phyloP scores from a whole-genome alignment of 805 yeast genomes.

The Clavispora vitiphila region DNA sequence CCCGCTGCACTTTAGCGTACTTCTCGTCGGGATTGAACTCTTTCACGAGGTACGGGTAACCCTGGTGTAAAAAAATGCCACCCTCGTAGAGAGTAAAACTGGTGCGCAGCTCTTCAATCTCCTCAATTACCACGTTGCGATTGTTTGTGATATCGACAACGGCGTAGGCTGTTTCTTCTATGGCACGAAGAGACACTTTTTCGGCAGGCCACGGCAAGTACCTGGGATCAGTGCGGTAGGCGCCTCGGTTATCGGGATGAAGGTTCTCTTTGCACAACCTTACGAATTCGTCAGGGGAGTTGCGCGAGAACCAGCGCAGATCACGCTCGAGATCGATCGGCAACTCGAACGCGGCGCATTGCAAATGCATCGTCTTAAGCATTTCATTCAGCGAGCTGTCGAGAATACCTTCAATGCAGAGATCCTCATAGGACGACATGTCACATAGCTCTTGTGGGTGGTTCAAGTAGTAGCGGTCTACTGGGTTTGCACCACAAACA shows the following conservation, averaged over 20 bases:
- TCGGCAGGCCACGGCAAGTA: constrained; percentile 81
- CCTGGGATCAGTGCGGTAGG: constrained; percentile 32
- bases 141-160: constrained; percentile 85
- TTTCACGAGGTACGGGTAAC: constrained; percentile 78
- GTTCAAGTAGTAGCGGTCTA: constrained; percentile 77
- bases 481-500: constrained; percentile 78
- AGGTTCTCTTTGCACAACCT: constrained; percentile 36
- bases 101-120: constrained; percentile 82
- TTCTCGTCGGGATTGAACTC: constrained; percentile 77
- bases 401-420: constrained; percentile 34
- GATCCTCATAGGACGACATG: constrained; percentile 32
- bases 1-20: constrained; percentile 81
- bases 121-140: constrained; percentile 76
- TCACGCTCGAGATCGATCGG: constrained; percentile 59
- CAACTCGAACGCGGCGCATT: constrained; percentile 88
- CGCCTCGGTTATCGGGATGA: constrained; percentile 26
- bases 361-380: constrained; percentile 77
- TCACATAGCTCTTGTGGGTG: constrained; percentile 59
- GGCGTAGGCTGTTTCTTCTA: constrained; percentile 77
- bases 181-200: constrained; percentile 73
- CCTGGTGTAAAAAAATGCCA: constrained; percentile 92
- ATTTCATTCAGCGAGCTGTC: constrained; percentile 29
- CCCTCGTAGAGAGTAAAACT: constrained; percentile 89
- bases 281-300: constrained; percentile 14
- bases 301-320: constrained; percentile 48